Conservation (phyloP, 768 basidiomycete genomes). For the Clitopilus passeckerianus region DNA sequence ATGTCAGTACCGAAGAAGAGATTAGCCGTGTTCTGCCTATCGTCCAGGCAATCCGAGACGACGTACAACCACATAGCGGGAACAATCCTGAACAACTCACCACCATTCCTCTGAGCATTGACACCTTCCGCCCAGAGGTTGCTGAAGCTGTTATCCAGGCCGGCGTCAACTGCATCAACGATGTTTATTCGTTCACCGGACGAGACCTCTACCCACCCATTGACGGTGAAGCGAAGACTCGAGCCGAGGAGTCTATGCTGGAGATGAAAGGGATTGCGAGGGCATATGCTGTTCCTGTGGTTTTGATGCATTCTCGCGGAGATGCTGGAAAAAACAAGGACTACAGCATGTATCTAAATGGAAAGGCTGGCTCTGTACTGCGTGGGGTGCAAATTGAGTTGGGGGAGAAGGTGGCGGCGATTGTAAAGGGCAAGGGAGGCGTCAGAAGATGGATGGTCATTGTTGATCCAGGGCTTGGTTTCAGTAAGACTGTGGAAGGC, state of each 20-base stretch:
- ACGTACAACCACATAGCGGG: slow-evolving; percentile 4
- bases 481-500: slow-evolving; percentile 1
- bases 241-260: slow-evolving; percentile 33
- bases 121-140: slow-evolving; percentile 85
- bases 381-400: slow-evolving; percentile 41
- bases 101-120: slow-evolving; percentile 65
- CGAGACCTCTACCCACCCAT: slow-evolving; percentile 33
- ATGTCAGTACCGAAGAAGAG: slow-evolving; percentile 69
- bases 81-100: slow-evolving; percentile 4
- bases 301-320: slow-evolving; percentile 94
- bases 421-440: not conserved
- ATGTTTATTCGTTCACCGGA: slow-evolving; percentile 81
- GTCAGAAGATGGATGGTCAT: not conserved
- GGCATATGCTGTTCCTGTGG: slow-evolving; percentile 66
- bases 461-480: not conserved
- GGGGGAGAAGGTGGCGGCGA: not conserved
- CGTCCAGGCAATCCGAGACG: slow-evolving; percentile 43
- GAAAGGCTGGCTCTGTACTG: slow-evolving; percentile 43
- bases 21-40: slow-evolving; percentile 66
- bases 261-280: slow-evolving; percentile 67
- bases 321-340: slow-evolving; percentile 75
- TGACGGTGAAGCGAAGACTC: slow-evolving; percentile 21
- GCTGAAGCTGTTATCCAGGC: slow-evolving; percentile 69
- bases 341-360: slow-evolving; percentile 42
- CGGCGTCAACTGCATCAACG: slow-evolving; percentile 93